Evolutionary conservation across 768 basidiomycete species (phyloP).

Genomic region (Dentipellis sp.): DNA sequence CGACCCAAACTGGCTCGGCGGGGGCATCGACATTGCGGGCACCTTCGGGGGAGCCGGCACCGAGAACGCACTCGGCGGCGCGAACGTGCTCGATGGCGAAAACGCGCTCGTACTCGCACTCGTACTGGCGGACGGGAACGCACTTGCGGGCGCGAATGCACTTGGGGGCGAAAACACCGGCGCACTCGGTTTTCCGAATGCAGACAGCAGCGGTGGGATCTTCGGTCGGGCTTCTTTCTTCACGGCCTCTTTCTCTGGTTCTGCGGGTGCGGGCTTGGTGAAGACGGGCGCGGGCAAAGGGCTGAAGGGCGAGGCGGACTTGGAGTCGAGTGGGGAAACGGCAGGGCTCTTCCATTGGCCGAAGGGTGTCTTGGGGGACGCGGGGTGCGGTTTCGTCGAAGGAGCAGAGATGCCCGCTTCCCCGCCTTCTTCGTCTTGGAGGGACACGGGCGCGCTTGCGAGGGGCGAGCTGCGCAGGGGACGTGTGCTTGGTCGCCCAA

Average conservation of each 20-base stretch:
- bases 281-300: background rate
- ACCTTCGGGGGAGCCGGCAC: background rate
- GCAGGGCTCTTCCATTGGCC: conserved; percentile 15
- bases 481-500: conserved; percentile 53
- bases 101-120: background rate
- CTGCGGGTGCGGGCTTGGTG: background rate
- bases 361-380: conserved; percentile 31
- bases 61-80: background rate
- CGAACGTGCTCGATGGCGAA: too few relatives aligned
- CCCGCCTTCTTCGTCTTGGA: conserved; percentile 35
- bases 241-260: conserved; percentile 1
- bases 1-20: background rate
- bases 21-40: background rate
- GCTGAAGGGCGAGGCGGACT: background rate
- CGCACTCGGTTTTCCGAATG: background rate
- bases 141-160: too few relatives aligned
- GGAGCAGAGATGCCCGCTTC: conserved; percentile 14
- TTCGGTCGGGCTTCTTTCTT: conserved; percentile 30
- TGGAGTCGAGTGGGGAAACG: background rate
- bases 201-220: conserved; percentile 27
- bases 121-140: background rate
- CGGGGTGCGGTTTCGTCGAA: conserved; percentile 24
- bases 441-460: conserved; percentile 37
- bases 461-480: conserved; percentile 74
- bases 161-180: background rate